A percentile compares a stretch with the other conserved stretches of the same genome.
Conservation (phyloP, 257 asterid species). For the Nicotiana knightiana region DNA sequence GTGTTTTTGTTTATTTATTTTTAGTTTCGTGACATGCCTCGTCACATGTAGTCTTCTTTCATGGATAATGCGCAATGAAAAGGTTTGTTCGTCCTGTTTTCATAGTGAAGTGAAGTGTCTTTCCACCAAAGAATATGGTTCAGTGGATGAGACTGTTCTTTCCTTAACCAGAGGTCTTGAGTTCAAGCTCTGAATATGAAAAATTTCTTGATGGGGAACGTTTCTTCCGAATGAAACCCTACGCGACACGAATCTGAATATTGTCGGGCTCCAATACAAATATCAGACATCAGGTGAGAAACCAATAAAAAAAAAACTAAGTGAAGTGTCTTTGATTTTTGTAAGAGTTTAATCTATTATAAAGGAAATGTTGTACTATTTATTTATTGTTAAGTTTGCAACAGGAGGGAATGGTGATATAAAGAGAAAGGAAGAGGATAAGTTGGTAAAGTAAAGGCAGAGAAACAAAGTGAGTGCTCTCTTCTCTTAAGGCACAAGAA, state of each 20-base stretch:
- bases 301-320: no score
- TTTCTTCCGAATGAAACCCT: no score
- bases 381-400: not conserved
- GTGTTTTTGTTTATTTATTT: not conserved
- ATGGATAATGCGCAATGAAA: not conserved
- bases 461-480: constrained; percentile 16
- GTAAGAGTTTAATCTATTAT: not conserved
- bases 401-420: constrained; percentile 1
- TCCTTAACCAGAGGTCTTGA: no score
- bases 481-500: constrained; percentile 37
- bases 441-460: not conserved
- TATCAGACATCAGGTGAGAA: no score
- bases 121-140: no score
- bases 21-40: not conserved
- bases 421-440: constrained; percentile 9
- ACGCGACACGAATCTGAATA: no score
- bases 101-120: not conserved
- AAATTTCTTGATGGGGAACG: no score
- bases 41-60: not conserved
- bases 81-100: no score
- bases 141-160: no score
- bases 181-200: no score
- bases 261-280: no score
- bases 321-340: not conserved
- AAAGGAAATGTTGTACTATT: not conserved